Conservation (phyloP, 2,329 filamentous ascomycete species). For the Fusarium chuoi region DNA sequence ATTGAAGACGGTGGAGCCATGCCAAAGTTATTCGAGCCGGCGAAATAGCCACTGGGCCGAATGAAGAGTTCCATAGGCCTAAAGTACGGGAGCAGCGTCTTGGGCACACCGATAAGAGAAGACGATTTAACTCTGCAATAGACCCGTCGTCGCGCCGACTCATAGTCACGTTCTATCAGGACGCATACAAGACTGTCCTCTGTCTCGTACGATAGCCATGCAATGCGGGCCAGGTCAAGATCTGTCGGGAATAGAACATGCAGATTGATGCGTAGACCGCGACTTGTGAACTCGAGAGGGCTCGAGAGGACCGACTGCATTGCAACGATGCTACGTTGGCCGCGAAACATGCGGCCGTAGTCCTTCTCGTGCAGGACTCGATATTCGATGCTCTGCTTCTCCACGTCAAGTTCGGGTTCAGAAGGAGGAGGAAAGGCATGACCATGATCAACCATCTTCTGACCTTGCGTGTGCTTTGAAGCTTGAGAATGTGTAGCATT, state of each 20-base stretch:
- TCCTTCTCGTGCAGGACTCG: neutral
- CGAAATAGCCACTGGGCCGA: neutral
- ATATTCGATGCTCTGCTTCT: neutral
- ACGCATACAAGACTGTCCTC: constrained; percentile 7
- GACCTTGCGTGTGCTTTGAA: neutral
- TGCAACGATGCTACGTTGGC: constrained; percentile 1
- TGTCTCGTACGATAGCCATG: constrained; percentile 11
- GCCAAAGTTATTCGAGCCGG: neutral
- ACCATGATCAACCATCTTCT: neutral
- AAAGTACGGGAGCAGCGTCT: neutral
- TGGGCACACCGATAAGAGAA: neutral
- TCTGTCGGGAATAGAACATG: neutral
- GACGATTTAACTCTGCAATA: neutral
- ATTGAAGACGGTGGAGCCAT: neutral
- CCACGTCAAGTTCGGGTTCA: neutral
- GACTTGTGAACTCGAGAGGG: constrained; percentile 10
- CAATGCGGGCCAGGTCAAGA: neutral
- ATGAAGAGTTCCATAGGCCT: neutral
- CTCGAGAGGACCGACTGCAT: neutral
- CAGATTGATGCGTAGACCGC: constrained; percentile 3
- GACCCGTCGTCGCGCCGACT: neutral
- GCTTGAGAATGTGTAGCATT: neutral
- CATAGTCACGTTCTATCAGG: neutral
- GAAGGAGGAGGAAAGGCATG: neutral
- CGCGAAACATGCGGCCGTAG: constrained; percentile 4